A percentile compares a stretch with the other conserved stretches of the same genome.
phyloP scores from a whole-genome alignment of 1,139 yeast genomes.

The Blastobotrys petasosporus region DNA sequence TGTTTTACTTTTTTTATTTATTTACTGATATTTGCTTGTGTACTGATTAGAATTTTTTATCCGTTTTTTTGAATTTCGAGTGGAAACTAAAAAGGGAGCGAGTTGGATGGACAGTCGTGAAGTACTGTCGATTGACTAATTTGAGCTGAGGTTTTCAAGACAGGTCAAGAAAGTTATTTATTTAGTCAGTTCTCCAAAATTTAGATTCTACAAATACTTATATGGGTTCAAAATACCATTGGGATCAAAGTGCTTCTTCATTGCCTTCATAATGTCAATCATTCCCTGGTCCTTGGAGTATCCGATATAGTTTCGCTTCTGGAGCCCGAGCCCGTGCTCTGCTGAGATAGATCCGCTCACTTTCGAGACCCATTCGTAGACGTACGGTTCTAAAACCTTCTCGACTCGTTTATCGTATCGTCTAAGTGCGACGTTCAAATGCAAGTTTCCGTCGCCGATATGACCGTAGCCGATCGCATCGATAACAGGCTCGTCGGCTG shows the following conservation, averaged over 20 bases:
- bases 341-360: slow-evolving; percentile 87
- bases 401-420: slow-evolving; percentile 73
- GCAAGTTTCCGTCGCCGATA: slow-evolving; percentile 93
- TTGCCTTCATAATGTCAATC: slow-evolving; percentile 63
- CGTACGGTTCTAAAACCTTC: slow-evolving; percentile 78
- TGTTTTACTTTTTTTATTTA: too few relatives aligned
- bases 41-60: too few relatives aligned
- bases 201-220: slow-evolving; percentile 60
- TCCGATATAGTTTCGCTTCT: slow-evolving; percentile 80
- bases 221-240: slow-evolving; percentile 88
- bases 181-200: too few relatives aligned
- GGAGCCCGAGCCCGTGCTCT: slow-evolving; percentile 96
- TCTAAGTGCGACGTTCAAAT: slow-evolving; percentile 86
- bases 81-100: too few relatives aligned
- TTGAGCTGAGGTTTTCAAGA: too few relatives aligned
- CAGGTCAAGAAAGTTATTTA: too few relatives aligned
- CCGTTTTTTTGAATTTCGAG: too few relatives aligned
- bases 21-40: too few relatives aligned
- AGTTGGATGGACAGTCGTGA: too few relatives aligned
- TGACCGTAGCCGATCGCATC: slow-evolving; percentile 94
- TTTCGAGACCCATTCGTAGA: slow-evolving; percentile 80
- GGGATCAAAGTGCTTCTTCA: slow-evolving; percentile 82
- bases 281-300: slow-evolving; percentile 72
- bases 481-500: slow-evolving; percentile 71
- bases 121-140: too few relatives aligned